Conservation (phyloP, 768 basidiomycete genomes). For the Rhodotorula toruloides region DNA sequence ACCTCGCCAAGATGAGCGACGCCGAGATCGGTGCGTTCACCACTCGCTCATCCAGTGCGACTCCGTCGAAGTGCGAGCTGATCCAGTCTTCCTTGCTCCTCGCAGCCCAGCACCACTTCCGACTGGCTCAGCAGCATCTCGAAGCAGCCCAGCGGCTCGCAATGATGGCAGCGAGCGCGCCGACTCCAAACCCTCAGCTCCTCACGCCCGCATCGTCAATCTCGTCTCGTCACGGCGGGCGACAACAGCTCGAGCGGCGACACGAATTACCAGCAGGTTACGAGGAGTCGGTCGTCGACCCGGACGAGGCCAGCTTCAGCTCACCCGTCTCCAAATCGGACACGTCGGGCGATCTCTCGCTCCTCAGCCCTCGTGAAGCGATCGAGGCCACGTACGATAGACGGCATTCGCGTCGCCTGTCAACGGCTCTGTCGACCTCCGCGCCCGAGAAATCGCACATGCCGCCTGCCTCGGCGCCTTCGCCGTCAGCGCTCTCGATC, state of each 20-base stretch:
- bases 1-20: conserved; percentile 10
- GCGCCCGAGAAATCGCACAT: background rate
- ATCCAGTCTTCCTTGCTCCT: too few relatives aligned
- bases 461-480: background rate
- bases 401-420: too few relatives aligned
- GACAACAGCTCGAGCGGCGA: too few relatives aligned
- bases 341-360: too few relatives aligned
- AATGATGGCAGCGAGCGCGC: background rate
- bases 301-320: too few relatives aligned
- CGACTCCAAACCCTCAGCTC: background rate
- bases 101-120: conserved; percentile 31
- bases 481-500: background rate
- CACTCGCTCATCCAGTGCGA: too few relatives aligned
- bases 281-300: background rate
- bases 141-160: conserved; percentile 27
- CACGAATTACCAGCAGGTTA: too few relatives aligned
- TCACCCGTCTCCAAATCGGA: too few relatives aligned
- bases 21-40: conserved; percentile 24
- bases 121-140: conserved; percentile 30
- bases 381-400: too few relatives aligned
- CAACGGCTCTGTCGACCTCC: background rate
- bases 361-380: too few relatives aligned
- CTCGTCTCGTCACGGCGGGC: background rate
- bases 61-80: too few relatives aligned
- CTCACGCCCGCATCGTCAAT: background rate